Evolutionary conservation across 805 yeast species (phyloP), one percentile per base, ranked within the genome.

Genomic region (Torulaspora gathmanii): DNA sequence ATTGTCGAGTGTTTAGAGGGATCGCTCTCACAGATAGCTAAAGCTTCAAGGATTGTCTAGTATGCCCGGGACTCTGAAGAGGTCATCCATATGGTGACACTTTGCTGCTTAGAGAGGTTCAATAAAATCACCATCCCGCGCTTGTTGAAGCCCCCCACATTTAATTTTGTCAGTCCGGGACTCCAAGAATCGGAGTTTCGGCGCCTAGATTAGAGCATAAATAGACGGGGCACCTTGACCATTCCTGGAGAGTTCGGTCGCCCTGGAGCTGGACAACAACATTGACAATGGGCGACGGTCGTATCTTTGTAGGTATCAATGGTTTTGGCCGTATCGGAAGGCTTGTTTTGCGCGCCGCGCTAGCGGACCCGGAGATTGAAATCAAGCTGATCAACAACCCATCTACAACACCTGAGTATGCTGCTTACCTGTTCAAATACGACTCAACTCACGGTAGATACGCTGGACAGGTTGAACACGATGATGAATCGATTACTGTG

Each of bases 301-400:
- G 45, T 79, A 75, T 78, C 68, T 82, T 78, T 62, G 78, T 86
- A 70, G 95, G 95, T 74, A 87, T 86, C 70, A 86, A 86, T 81
- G 95, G 95, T 63, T 86, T 86, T 83, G 95, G 95, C 64, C 83
- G 95, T 74, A 86, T 86, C 65, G 95, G 95, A 58, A 86, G 95
- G 74, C 79, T 86, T 60, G 95, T 82, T 55, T 74, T 87, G 62
- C 83, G 95, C 77, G 77, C 85, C 67, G 95, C 95, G 53, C 72
- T 86, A 55, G 56, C 69, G 50, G 80, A 87, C 79, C 69, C 74
- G 47, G 89, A 83, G 72, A 82, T 88, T 64, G 78, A 84, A 61
- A 83, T 88, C 55, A 86, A 86, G 55, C 95, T 95, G 56, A 74
- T 88, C 78, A 88, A 88, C 71, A 93, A 88, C 71, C 96, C 96